Evolutionary conservation across 169 alveolate genomes (phyloP).

Genomic region (Eimeria sp.): DNA sequence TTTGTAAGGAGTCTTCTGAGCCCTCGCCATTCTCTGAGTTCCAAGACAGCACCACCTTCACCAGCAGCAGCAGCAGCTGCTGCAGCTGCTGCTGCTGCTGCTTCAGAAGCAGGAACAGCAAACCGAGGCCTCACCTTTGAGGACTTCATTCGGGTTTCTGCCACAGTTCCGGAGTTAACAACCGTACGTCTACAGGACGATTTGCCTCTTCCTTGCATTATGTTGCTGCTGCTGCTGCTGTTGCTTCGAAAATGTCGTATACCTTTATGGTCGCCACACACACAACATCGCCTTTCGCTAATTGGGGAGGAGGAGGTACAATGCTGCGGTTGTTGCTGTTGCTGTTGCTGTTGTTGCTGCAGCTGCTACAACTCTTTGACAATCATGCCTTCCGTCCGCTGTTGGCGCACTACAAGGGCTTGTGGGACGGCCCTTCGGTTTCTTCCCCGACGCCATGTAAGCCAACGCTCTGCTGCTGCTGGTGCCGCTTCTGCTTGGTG

Average conservation of each 20-base stretch:
- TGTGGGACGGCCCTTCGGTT: background rate
- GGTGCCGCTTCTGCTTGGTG: background rate
- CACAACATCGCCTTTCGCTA: too few species aligned
- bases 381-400: constrained; percentile 4
- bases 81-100: background rate
- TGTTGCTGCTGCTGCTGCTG: constrained; percentile 12
- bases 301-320: too few species aligned
- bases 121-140: constrained; percentile 9
- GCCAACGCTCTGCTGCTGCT: background rate
- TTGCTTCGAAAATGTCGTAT: background rate
- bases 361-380: constrained; percentile 42
- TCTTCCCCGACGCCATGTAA: background rate
- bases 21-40: background rate
- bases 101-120: background rate
- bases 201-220: background rate
- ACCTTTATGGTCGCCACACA: too few species aligned
- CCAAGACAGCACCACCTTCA: background rate
- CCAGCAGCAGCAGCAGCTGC: constrained; percentile 16
- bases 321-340: background rate
- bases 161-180: constrained; percentile 20
- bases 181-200: background rate
- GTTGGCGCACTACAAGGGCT: constrained; percentile 37
- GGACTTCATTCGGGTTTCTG: background rate
- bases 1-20: background rate
- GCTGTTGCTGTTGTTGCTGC: constrained; percentile 35